Evolutionary conservation across 257 asterid genomes (phyloP), one percentile per base, ranked within the genome.

Genomic region (Ophiorrhiza pumila): DNA sequence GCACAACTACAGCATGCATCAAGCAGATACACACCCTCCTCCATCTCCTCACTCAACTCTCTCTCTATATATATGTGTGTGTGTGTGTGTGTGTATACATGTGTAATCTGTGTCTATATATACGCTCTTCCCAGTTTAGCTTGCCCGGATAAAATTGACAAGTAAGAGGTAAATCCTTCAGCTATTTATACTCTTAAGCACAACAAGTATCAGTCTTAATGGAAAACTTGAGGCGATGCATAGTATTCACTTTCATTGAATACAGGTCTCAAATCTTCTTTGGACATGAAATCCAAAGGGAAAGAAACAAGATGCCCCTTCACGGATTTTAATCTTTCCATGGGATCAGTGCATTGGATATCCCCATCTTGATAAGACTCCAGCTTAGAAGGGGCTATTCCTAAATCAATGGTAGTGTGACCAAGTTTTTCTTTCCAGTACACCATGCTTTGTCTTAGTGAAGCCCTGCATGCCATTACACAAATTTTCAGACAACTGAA

Each of bases 211-310:
- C 35, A 69, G 45, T 25, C 53, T 82, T 66, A 94, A 69, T 94
- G 99, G 73, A 94, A 94, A 71, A 94, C 99, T 77, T 94, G 99
- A 50, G 97, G 78, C 0, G 98, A 91, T 2, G 98, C 97, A 71
- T 93, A 93, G 84, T 89, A 91, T 83, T 94, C 99, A 42, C 97
- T 94, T 81, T 94, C 99, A 39, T 90, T 94, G 73, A 91, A 94
- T 23, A 90, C 91, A 8, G 99, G 97, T 82, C 99, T 90, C 72
- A 91, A 71, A 79, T 94, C 99, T 85, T 94, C 99, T 78, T 79
- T 84, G 87, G 80, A 84, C 99, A 94, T 91, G 71, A 94, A 94
- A 65, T 94, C 95, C 88, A 91, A 76, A 32, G 99, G 97, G 75
- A 87, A 94, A 55, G 97, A 90, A 82, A 94, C 99, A 31, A 94